A percentile compares a stretch with the other conserved stretches of the same genome.
These are phyloP conservation scores for Claviceps citrina DNA, from an alignment of 2,329 filamentous ascomycete species.

Conservation along the genomic window DNA sequence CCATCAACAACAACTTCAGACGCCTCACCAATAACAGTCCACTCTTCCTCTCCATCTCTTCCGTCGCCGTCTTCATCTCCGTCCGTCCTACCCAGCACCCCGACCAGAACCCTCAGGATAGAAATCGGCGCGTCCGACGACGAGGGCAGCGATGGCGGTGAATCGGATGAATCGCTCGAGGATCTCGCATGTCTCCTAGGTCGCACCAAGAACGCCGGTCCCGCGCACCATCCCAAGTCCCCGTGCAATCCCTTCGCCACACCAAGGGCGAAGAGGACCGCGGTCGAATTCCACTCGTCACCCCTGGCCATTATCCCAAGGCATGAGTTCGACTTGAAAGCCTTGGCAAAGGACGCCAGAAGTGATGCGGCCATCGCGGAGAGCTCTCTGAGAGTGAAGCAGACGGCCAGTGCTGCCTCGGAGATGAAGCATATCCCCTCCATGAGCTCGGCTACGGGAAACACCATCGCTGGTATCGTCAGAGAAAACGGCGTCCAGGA, in stretches of 20 bases:
- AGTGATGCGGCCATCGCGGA: constrained; percentile 44
- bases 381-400: constrained; percentile 31
- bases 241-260: constrained; percentile 20
- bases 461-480: constrained; percentile 17
- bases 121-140: constrained; percentile 59
- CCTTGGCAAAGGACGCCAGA: constrained; percentile 42
- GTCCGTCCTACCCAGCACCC: constrained; percentile 14
- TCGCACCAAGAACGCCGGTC: constrained; percentile 7
- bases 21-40: constrained; percentile 1
- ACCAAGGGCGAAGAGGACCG: constrained; percentile 33
- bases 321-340: constrained; percentile 49
- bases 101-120: constrained; percentile 9
- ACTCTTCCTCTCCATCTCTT: constrained; percentile 4
- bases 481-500: constrained; percentile 26
- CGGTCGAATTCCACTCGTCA: constrained; percentile 25
- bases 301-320: constrained; percentile 36
- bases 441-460: neutral
- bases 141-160: constrained; percentile 41
- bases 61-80: constrained; percentile 12
- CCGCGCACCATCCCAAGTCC: constrained; percentile 4
- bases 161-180: constrained; percentile 43
- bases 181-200: constrained; percentile 26
- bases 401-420: constrained; percentile 15
- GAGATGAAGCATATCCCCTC: constrained; percentile 2
- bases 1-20: constrained; percentile 4